These are phyloP conservation scores for Endotrypanum monterogeii DNA, from an alignment of 208 protist species.

Conservation along the genomic window DNA sequence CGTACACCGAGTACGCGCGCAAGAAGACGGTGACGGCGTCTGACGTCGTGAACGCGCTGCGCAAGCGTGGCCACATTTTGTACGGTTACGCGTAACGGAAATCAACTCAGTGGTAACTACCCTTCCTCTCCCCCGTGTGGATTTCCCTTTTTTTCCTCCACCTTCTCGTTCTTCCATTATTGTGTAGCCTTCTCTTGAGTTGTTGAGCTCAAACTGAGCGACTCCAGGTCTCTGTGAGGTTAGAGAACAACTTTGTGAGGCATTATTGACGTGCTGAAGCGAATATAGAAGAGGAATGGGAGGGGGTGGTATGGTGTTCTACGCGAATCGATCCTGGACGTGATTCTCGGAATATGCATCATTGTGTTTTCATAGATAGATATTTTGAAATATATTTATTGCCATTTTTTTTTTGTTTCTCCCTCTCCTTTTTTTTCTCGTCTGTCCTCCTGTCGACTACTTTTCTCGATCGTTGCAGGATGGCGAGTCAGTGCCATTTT, in stretches of 20 bases:
- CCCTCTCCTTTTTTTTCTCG: background rate
- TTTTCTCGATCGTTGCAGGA: background rate
- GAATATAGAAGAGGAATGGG: background rate
- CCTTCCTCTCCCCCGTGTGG: background rate
- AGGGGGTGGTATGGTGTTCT: background rate
- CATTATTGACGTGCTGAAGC: background rate
- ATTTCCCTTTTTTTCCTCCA: background rate
- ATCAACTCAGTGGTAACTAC: background rate
- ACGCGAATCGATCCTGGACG: background rate
- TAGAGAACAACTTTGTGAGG: background rate
- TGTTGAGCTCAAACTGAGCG: background rate
- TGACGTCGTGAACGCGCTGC: constrained; percentile 90
- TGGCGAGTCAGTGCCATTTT: background rate
- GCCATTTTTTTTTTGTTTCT: background rate
- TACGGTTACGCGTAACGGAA: constrained; percentile 81
- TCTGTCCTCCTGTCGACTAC: background rate
- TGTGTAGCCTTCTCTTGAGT: background rate
- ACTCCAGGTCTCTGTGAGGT: background rate
- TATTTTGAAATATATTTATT: too few relatives aligned
- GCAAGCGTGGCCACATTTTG: constrained; percentile 86
- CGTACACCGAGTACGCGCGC: constrained; percentile 86
- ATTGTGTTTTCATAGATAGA: background rate
- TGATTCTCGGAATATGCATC: background rate
- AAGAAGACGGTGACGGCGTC: constrained; percentile 85
- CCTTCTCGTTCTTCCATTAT: background rate